phyloP scores from a whole-genome alignment of 305 asterid genomes.

The Fraxinus dipetala region DNA sequence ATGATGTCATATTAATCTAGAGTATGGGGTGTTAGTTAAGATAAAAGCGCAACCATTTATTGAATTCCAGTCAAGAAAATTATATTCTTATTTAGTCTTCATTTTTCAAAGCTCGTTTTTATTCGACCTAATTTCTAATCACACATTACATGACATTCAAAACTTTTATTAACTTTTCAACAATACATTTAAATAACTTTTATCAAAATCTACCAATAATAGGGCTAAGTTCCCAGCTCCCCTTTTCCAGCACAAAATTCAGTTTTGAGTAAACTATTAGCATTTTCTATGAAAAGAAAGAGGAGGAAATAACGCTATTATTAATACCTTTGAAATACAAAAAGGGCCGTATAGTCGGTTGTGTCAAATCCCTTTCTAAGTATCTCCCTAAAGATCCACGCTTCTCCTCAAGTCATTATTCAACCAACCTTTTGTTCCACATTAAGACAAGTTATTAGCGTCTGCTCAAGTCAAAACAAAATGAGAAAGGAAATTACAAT shows the following conservation, averaged over 20 bases:
- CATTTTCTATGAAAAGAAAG: conserved; percentile 24
- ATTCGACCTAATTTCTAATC: background rate
- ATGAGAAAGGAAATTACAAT: conserved; percentile 43
- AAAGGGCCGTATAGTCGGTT: conserved; percentile 35
- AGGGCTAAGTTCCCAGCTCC: background rate
- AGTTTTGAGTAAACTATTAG: background rate
- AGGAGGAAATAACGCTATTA: conserved; percentile 12
- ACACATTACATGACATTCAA: background rate
- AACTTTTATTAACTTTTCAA: background rate
- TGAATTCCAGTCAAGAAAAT: background rate
- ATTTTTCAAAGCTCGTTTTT: background rate
- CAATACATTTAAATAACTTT: background rate
- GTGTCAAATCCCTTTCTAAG: conserved; percentile 67
- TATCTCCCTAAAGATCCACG: conserved; percentile 69
- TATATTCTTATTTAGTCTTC: background rate
- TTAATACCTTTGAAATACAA: conserved; percentile 28
- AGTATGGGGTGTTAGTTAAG: background rate
- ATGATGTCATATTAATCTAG: background rate
- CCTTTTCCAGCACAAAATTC: conserved; percentile 6
- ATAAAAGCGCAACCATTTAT: background rate
- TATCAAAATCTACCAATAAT: background rate
- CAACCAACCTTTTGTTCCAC: conserved; percentile 59
- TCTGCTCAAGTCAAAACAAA: conserved; percentile 47
- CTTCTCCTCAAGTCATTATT: conserved; percentile 66
- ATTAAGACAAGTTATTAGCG: conserved; percentile 54